phyloP scores from a whole-genome alignment of 2,329 filamentous ascomycete species.

The Colletotrichum aenigma region DNA sequence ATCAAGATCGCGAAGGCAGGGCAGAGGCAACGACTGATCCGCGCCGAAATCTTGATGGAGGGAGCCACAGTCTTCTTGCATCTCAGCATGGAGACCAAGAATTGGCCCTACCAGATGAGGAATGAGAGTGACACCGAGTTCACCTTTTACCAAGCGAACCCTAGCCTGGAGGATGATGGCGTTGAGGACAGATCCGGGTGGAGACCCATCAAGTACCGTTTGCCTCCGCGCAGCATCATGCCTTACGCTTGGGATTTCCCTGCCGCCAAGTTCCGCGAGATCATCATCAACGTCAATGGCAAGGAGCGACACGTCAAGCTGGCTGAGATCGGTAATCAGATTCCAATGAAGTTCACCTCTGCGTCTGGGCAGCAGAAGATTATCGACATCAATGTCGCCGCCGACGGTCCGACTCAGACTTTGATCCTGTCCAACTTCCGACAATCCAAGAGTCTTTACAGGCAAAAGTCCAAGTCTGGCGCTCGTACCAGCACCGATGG shows the following conservation, averaged over 20 bases:
- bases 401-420: conserved; percentile 93
- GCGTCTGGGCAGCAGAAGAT: conserved; percentile 76
- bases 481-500: conserved; percentile 63
- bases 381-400: conserved; percentile 95
- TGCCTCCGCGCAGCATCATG: conserved; percentile 97
- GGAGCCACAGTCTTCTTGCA: conserved; percentile 93
- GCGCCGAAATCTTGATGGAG: conserved; percentile 90
- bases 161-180: conserved; percentile 90
- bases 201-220: conserved; percentile 88
- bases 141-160: conserved; percentile 93
- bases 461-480: conserved; percentile 57
- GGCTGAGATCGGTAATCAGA: conserved; percentile 93
- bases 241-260: conserved; percentile 99
- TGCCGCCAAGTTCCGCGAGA: conserved; percentile 93
- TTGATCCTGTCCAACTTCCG: conserved; percentile 94
- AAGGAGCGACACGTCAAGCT: conserved; percentile 92
- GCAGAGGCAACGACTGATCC: conserved; percentile 85
- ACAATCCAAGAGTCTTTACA: conserved; percentile 89
- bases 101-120: conserved; percentile 98
- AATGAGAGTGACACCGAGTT: conserved; percentile 98
- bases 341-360: conserved; percentile 89
- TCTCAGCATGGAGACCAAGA: conserved; percentile 86
- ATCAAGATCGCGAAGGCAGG: conserved; percentile 92
- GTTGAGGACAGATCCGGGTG: conserved; percentile 83
- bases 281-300: conserved; percentile 79